A percentile compares a stretch with the other conserved stretches of the same genome.
These are phyloP conservation scores for Sambucus nigra DNA, from an alignment of 129 eudicot species.

Conservation along the genomic window DNA sequence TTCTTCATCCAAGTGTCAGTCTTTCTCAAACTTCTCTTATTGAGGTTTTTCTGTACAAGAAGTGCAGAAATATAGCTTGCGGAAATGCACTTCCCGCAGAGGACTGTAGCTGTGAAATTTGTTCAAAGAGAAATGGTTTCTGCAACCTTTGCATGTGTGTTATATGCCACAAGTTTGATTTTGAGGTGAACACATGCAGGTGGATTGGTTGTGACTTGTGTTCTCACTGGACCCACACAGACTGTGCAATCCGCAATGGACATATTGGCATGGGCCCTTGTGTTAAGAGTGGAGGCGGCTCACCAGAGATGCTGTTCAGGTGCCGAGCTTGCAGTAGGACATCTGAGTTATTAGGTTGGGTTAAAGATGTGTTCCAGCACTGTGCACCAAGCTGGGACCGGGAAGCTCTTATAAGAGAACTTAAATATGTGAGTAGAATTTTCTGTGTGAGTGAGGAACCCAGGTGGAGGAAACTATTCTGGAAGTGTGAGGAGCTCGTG, in stretches of 20 bases:
- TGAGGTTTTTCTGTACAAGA: conserved; percentile 35
- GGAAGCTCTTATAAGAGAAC: conserved; percentile 21
- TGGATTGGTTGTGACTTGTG: conserved; percentile 40
- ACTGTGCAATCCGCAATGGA: conserved; percentile 33
- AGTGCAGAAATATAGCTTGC: conserved; percentile 36
- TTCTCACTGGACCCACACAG: conserved; percentile 41
- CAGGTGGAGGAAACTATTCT: conserved; percentile 16
- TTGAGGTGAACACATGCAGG: conserved; percentile 34
- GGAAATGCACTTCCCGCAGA: conserved; percentile 31
- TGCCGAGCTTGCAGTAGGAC: conserved; percentile 32
- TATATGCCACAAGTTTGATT: conserved; percentile 30
- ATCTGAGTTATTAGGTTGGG: conserved; percentile 38
- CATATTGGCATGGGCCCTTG: conserved; percentile 26
- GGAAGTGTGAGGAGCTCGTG: conserved; percentile 25
- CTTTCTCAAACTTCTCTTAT: conserved; percentile 31
- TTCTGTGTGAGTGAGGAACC: conserved; percentile 23
- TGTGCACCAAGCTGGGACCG: conserved; percentile 25
- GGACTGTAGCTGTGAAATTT: conserved; percentile 31
- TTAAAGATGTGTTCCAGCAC: conserved; percentile 33
- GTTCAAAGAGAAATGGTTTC: conserved; percentile 26
- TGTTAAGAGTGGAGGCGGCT: conserved; percentile 14
- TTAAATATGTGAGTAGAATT: conserved; percentile 21
- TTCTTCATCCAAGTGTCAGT: conserved; percentile 29
- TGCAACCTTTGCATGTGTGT: conserved; percentile 42
- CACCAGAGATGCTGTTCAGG: conserved; percentile 29